Percentiles rank a stretch among this genome's conserved stretches.
These are phyloP conservation scores for Pouteria glomerata DNA, from an alignment of 148 eudicot genomes.

Conservation along the genomic window DNA sequence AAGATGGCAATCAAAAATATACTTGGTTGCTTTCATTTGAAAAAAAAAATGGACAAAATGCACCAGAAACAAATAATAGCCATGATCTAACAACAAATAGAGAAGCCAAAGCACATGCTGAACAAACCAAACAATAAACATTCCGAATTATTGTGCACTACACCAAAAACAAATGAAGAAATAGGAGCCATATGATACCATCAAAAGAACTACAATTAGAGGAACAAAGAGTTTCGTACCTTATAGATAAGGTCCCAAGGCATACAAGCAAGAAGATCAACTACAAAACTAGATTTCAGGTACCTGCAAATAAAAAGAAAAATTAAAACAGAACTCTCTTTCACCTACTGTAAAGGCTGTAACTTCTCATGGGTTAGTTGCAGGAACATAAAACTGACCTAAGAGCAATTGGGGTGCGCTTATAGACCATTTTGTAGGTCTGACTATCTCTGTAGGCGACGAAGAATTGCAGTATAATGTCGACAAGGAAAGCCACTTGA, in stretches of 20 bases:
- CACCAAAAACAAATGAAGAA: not conserved
- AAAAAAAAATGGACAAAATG: not conserved
- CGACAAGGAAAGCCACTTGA: constrained; percentile 76
- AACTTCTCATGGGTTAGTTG: not conserved
- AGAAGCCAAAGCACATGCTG: not conserved
- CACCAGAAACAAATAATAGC: not conserved
- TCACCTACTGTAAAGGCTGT: too few species aligned
- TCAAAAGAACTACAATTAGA: not conserved
- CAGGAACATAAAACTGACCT: constrained; percentile 34
- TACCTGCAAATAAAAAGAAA: constrained; percentile 43
- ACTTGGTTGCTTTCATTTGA: not conserved
- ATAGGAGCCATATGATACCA: not conserved
- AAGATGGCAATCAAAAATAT: not conserved
- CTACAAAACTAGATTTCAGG: constrained; percentile 65
- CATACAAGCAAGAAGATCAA: constrained; percentile 77
- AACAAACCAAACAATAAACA: not conserved
- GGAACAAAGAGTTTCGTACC: constrained; percentile 39
- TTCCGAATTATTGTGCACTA: not conserved
- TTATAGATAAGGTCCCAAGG: constrained; percentile 91
- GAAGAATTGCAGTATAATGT: constrained; percentile 73
- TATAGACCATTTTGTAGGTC: constrained; percentile 64
- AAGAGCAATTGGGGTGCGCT: constrained; percentile 58
- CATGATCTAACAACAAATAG: not conserved
- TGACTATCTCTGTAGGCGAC: constrained; percentile 76
- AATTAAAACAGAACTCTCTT: not conserved